Conservation (phyloP, 176 grass and related monocot species). For the Carex kokanica region DNA sequence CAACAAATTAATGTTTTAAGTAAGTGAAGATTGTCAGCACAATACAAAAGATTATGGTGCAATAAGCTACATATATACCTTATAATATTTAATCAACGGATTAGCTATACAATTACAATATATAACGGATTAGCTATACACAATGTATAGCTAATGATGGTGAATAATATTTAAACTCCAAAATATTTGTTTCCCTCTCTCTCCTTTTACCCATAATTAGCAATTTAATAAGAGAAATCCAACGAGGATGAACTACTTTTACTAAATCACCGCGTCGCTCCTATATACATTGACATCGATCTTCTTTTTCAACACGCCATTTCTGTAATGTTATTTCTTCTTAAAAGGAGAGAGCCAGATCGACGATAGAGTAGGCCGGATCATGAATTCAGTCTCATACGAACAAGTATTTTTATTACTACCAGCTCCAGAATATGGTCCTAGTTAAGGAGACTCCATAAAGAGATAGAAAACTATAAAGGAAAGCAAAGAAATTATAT, state of each 20-base stretch:
- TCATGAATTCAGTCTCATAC: no score
- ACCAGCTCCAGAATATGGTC: no score
- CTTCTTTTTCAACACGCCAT: no score
- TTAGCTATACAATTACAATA: no score
- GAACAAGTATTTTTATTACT: no score
- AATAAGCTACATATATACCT: neutral
- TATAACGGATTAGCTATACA: no score
- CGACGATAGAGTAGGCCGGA: no score
- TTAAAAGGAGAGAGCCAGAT: no score
- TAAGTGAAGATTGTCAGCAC: neutral
- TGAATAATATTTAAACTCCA: neutral
- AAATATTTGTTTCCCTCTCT: neutral
- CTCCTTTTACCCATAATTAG: constrained; percentile 15
- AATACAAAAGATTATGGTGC: neutral
- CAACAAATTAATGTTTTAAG: neutral
- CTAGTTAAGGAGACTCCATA: neutral
- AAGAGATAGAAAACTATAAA: neutral
- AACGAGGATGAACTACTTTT: neutral
- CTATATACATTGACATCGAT: neutral
- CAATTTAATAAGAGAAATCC: constrained; percentile 18
- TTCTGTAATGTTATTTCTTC: no score
- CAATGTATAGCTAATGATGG: neutral
- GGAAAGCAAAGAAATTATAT: neutral
- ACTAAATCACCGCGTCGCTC: neutral
- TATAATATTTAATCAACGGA: neutral